Evolutionary conservation across 1,284 basidiomycete species (phyloP).

Genomic region (Marasmius tenuissimus): DNA sequence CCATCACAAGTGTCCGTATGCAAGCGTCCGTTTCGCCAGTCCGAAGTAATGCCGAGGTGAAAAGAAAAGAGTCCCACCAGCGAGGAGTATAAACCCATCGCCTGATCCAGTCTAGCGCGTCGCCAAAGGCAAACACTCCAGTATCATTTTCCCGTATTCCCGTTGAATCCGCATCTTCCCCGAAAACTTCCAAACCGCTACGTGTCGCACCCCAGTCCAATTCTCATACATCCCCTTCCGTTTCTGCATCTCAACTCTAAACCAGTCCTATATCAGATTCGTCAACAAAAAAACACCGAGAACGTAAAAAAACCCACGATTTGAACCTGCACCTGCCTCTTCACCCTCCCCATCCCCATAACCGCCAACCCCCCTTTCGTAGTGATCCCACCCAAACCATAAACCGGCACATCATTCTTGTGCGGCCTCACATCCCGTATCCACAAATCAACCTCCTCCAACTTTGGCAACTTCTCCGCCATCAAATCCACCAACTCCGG

Average conservation of each 20-base stretch:
- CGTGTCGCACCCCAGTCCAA: neutral
- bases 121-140: neutral
- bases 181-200: neutral
- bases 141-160: neutral
- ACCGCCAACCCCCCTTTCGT: neutral
- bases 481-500: slow-evolving; percentile 10
- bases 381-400: neutral
- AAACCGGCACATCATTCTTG: slow-evolving; percentile 5
- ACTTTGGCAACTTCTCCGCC: slow-evolving; percentile 1
- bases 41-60: neutral
- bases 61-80: no score
- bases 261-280: neutral
- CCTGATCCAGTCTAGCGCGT: neutral
- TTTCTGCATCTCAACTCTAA: neutral
- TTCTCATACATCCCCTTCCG: neutral
- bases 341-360: neutral
- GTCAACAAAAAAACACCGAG: neutral
- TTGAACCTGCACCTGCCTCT: neutral
- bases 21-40: neutral
- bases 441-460: slow-evolving; percentile 4
- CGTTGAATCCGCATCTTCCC: neutral
- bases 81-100: neutral
- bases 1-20: no score
- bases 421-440: slow-evolving; percentile 4
- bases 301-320: neutral